Percentiles rank a stretch among this genome's conserved stretches.
Conservation (phyloP, 176 grass and related monocot species). For the Eragrostis nindensis region DNA sequence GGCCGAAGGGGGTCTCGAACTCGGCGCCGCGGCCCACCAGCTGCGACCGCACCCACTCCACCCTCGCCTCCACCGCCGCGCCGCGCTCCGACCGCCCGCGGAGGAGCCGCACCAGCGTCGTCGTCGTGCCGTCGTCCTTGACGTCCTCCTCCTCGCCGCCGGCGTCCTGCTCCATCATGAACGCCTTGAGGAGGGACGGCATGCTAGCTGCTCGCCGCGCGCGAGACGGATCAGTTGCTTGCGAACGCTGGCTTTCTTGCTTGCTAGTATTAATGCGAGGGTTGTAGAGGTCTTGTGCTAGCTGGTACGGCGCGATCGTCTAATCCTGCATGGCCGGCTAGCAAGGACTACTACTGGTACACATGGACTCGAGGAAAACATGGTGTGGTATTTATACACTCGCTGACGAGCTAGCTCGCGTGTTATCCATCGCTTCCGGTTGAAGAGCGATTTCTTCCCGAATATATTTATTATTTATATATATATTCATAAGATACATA, state of each 20-base stretch:
- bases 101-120: constrained; percentile 35
- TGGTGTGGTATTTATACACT: no score
- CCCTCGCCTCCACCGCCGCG: constrained; percentile 37
- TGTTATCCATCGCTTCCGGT: not conserved
- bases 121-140: no score
- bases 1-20: constrained; percentile 76
- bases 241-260: not conserved
- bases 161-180: not conserved
- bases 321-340: not conserved
- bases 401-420: no score
- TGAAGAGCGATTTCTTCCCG: not conserved
- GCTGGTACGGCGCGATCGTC: not conserved
- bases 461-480: not conserved
- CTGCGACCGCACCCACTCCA: constrained; percentile 58
- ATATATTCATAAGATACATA: not conserved
- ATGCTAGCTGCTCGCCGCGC: no score
- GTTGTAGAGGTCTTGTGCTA: not conserved
- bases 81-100: constrained; percentile 35
- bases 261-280: not conserved
- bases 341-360: no score
- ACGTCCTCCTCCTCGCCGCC: not conserved
- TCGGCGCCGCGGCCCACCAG: constrained; percentile 48
- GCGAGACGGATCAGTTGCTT: no score
- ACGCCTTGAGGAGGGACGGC: constrained; percentile 34
- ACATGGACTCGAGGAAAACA: no score